A percentile compares a stretch with the other conserved stretches of the same genome.
phyloP scores from a whole-genome alignment of 2,329 filamentous ascomycete genomes.

The Cryoendolithus antarcticus region DNA sequence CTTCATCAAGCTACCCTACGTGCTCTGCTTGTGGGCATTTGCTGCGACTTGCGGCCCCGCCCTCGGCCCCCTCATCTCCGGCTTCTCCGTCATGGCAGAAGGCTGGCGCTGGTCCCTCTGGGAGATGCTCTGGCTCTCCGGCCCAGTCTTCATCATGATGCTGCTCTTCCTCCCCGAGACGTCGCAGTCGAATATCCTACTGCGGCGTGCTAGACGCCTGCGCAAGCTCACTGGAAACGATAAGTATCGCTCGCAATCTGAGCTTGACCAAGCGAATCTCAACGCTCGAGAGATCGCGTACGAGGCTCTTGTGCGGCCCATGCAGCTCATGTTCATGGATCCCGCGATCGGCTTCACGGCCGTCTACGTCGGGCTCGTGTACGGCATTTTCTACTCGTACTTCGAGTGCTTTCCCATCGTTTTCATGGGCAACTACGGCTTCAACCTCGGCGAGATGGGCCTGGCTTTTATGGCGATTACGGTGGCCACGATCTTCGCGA shows the following conservation, averaged over 20 bases:
- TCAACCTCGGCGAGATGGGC: conserved; percentile 46
- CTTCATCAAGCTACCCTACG: conserved; percentile 44
- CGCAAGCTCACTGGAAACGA: conserved; percentile 47
- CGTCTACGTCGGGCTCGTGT: conserved; percentile 49
- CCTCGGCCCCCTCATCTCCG: conserved; percentile 47
- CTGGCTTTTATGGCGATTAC: conserved; percentile 50
- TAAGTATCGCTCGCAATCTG: conserved; percentile 47
- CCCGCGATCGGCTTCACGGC: conserved; percentile 51
- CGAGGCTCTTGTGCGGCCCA: conserved; percentile 50
- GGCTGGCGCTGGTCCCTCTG: conserved; percentile 51
- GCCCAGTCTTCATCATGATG: conserved; percentile 46
- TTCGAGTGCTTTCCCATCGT: conserved; percentile 58
- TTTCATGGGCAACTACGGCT: conserved; percentile 47
- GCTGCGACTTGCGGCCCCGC: conserved; percentile 39
- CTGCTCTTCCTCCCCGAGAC: conserved; percentile 51
- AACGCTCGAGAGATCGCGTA: conserved; percentile 35
- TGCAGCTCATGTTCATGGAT: conserved; percentile 32
- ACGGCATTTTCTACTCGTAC: conserved; percentile 48
- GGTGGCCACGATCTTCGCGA: conserved; percentile 43
- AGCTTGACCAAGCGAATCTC: conserved; percentile 50
- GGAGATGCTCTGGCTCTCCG: conserved; percentile 49
- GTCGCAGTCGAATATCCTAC: conserved; percentile 43
- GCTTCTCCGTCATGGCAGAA: conserved; percentile 44
- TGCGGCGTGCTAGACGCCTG: conserved; percentile 48
- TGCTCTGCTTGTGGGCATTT: conserved; percentile 47